Conservation (phyloP, 2,329 filamentous ascomycete genomes). For the Alternaria arbusti region DNA sequence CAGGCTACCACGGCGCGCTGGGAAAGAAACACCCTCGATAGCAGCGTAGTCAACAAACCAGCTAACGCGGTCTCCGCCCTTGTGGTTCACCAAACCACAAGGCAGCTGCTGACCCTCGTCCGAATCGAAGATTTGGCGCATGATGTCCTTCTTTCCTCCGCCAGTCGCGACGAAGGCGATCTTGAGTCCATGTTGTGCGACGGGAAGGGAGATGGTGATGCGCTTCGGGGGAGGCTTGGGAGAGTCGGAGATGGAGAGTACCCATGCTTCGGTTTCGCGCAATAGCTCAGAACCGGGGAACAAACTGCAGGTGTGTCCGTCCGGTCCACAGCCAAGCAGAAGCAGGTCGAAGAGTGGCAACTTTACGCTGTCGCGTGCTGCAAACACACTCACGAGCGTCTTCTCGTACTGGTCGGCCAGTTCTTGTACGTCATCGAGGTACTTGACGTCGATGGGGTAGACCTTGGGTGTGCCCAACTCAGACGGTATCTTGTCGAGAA, state of each 20-base stretch:
- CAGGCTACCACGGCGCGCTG: slow-evolving; percentile 70
- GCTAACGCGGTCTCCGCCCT: slow-evolving; percentile 82
- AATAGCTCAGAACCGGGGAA: slow-evolving; percentile 90
- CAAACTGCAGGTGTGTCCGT: slow-evolving; percentile 95
- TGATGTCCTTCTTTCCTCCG: slow-evolving; percentile 83
- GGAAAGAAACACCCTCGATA: slow-evolving; percentile 83
- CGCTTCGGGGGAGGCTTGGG: slow-evolving; percentile 91
- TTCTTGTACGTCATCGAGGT: slow-evolving; percentile 82
- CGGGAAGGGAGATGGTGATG: slow-evolving; percentile 90
- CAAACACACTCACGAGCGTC: slow-evolving; percentile 82
- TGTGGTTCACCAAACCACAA: slow-evolving; percentile 85
- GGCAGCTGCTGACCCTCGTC: slow-evolving; percentile 77
- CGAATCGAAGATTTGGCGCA: slow-evolving; percentile 89
- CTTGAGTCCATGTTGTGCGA: slow-evolving; percentile 83
- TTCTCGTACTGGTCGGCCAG: slow-evolving; percentile 94
- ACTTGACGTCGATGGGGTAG: slow-evolving; percentile 75
- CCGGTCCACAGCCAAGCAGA: slow-evolving; percentile 90
- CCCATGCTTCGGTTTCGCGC: slow-evolving; percentile 88
- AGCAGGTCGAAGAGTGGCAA: slow-evolving; percentile 94
- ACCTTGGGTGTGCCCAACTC: slow-evolving; percentile 71
- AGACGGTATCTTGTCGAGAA: slow-evolving; percentile 84
- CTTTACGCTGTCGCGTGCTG: slow-evolving; percentile 90
- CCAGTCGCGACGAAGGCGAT: slow-evolving; percentile 94
- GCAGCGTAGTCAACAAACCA: slow-evolving; percentile 94
- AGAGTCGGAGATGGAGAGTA: slow-evolving; percentile 87